A percentile compares a stretch with the other conserved stretches of the same genome.
phyloP scores from a whole-genome alignment of 148 eudicot species.

The Rhododendron molle region DNA sequence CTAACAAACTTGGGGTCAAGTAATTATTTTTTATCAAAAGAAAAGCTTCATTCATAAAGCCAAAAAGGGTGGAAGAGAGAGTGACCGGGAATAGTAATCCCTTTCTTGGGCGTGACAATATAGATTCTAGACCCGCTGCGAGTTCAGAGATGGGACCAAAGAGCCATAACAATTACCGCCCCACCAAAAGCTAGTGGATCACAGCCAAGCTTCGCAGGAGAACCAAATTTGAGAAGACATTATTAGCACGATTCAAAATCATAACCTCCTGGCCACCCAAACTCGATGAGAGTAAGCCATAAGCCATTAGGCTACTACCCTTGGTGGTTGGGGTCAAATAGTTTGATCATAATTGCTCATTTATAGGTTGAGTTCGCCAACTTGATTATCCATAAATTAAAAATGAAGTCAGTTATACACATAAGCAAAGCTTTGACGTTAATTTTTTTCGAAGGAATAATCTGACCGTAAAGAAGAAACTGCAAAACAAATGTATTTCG shows the following conservation, averaged over 20 bases:
- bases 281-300: neutral
- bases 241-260: too few relatives aligned
- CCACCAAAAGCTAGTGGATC: neutral
- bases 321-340: neutral
- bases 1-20: neutral
- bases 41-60: neutral
- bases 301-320: neutral
- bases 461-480: neutral
- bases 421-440: neutral
- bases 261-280: neutral
- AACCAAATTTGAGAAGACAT: neutral
- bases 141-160: neutral
- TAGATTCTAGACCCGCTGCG: accelerated
- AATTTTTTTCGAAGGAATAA: neutral
- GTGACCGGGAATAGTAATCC: too few relatives aligned
- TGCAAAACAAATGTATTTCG: neutral
- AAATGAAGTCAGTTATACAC: neutral
- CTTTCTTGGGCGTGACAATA: too few relatives aligned
- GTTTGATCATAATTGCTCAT: neutral
- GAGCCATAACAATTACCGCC: neutral
- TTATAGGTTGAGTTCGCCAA: neutral
- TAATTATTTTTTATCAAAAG: neutral
- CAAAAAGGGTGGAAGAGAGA: neutral
- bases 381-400: neutral
- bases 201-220: too few relatives aligned